phyloP scores from a whole-genome alignment of 805 yeast species.

The Metschnikowia dekortorum region DNA sequence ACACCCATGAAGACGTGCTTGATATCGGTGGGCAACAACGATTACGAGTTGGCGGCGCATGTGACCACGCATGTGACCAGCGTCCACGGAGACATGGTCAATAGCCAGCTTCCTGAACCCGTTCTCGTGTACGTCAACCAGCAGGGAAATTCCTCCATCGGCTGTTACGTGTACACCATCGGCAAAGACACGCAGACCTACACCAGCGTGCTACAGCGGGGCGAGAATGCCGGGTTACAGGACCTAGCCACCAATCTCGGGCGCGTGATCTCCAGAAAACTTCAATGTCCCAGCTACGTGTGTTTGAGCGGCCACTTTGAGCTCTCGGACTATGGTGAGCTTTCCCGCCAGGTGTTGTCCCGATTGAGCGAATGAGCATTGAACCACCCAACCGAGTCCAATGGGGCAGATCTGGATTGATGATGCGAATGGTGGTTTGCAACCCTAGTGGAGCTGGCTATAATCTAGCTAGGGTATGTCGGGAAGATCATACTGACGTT shows the following conservation, averaged over 20 bases:
- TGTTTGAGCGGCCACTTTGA: constrained; percentile 38
- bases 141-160: constrained; percentile 26
- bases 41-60: constrained; percentile 13
- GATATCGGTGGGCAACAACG: constrained; percentile 11
- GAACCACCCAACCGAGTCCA: too few species aligned
- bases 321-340: constrained; percentile 11
- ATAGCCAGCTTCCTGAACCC: constrained; percentile 17
- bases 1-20: constrained; percentile 10
- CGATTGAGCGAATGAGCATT: constrained; percentile 2
- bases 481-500: too few species aligned
- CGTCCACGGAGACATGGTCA: neutral
- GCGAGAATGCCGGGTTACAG: constrained; percentile 34
- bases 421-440: too few species aligned
- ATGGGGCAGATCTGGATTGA: too few species aligned
- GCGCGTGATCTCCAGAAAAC: constrained; percentile 36
- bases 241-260: constrained; percentile 44
- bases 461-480: too few species aligned
- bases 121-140: constrained; percentile 29
- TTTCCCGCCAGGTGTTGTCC: constrained; percentile 10
- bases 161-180: constrained; percentile 43
- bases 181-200: constrained; percentile 25
- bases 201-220: constrained; percentile 42
- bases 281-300: constrained; percentile 41
- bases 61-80: neutral
- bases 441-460: too few species aligned